Conservation (phyloP, 306 rosid species). For the Lathyrus aphaca region DNA sequence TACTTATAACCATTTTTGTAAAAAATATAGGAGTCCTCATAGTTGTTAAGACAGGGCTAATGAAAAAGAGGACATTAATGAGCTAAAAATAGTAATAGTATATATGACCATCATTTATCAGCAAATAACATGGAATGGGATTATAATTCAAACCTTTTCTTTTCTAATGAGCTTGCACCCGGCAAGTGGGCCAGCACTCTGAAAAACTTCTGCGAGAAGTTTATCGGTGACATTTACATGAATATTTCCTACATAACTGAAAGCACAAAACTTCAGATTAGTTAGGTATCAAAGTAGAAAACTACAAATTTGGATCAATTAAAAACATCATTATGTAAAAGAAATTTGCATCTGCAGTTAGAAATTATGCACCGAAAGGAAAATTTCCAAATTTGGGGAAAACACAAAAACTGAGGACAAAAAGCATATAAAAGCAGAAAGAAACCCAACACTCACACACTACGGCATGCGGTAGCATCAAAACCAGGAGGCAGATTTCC, state of each 20-base stretch:
- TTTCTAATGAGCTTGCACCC: constrained; percentile 69
- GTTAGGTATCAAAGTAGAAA: constrained; percentile 29
- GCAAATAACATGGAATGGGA: constrained; percentile 33
- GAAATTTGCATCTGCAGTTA: constrained; percentile 2
- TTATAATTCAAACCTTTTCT: constrained; percentile 56
- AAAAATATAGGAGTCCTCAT: constrained; percentile 1
- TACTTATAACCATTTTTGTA: constrained; percentile 10
- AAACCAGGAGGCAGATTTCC: constrained; percentile 73
- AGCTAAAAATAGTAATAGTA: constrained; percentile 15
- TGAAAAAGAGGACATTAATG: constrained; percentile 16
- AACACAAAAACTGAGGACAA: constrained; percentile 20
- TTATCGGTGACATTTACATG: constrained; percentile 64
- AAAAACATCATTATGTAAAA: constrained; percentile 19
- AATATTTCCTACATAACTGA: constrained; percentile 71
- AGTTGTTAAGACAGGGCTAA: constrained; percentile 8
- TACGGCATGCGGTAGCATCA: constrained; percentile 60
- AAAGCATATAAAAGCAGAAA: constrained; percentile 23
- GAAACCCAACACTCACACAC: constrained; percentile 55
- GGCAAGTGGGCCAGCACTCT: constrained; percentile 66
- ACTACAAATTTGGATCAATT: constrained; percentile 26
- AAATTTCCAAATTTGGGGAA: not conserved
- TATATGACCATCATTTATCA: constrained; percentile 8
- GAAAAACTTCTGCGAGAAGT: constrained; percentile 69
- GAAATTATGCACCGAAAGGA: constrained; percentile 16
- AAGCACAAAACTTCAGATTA: constrained; percentile 37